Conservation (phyloP, 768 basidiomycete species). For the Tylopilus cervinicoccineus region DNA sequence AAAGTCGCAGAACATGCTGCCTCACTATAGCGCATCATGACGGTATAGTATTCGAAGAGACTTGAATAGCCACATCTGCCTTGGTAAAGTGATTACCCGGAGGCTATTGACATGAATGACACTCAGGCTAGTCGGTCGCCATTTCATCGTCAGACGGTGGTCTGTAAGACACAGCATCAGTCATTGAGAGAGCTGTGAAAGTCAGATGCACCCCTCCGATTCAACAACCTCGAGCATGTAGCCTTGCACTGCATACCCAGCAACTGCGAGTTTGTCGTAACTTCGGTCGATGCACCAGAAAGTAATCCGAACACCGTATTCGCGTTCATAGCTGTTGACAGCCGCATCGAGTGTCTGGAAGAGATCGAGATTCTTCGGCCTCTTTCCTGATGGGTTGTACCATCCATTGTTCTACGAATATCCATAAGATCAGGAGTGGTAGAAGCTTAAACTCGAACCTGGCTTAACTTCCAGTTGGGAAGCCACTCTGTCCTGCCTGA, state of each 20-base stretch:
- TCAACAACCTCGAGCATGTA: slow-evolving; percentile 1
- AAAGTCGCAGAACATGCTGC: neutral
- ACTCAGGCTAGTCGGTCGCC: neutral
- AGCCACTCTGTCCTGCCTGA: slow-evolving; percentile 35
- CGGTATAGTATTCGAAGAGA: neutral
- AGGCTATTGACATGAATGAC: neutral
- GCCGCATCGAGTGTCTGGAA: slow-evolving; percentile 9
- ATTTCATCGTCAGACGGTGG: neutral
- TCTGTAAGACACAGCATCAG: neutral
- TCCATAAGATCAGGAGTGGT: neutral
- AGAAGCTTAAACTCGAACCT: no score
- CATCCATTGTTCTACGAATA: slow-evolving; percentile 7
- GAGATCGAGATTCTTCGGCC: slow-evolving; percentile 17
- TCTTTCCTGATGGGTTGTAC: slow-evolving; percentile 6
- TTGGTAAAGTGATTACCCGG: slow-evolving; percentile 2
- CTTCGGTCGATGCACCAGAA: slow-evolving; percentile 14
- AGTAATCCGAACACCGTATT: slow-evolving; percentile 6
- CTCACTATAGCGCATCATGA: neutral
- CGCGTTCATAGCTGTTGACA: slow-evolving; percentile 2
- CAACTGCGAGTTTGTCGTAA: slow-evolving; percentile 15
- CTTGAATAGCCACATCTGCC: neutral
- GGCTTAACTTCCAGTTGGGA: slow-evolving; percentile 30
- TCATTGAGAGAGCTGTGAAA: no score
- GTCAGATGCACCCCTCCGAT: slow-evolving; percentile 1
- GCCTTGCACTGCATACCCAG: slow-evolving; percentile 4